phyloP scores from a whole-genome alignment of 441 rosid genomes.

The Pelargonium myrrhifolium region DNA sequence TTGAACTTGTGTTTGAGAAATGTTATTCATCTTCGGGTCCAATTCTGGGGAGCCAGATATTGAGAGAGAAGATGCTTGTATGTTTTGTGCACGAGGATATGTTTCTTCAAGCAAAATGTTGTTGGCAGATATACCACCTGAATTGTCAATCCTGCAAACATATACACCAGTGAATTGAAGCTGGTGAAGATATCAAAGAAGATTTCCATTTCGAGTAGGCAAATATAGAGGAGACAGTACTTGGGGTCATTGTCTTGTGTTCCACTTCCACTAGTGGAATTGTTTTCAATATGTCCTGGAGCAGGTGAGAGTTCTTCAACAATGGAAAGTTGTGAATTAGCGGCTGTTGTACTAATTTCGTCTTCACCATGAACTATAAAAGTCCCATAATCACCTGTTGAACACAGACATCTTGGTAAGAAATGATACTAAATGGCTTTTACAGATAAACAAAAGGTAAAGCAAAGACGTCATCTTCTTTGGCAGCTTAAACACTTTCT shows the following conservation, averaged over 20 bases:
- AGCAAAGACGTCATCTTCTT: neutral
- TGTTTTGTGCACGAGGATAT: slow-evolving; percentile 22
- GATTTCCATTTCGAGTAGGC: neutral
- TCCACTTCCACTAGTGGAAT: slow-evolving; percentile 33
- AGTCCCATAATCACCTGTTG: slow-evolving; percentile 78
- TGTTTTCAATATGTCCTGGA: slow-evolving; percentile 26
- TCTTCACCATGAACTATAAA: slow-evolving; percentile 62
- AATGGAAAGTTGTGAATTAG: slow-evolving; percentile 26
- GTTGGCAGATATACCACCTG: slow-evolving; percentile 30
- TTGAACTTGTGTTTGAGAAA: slow-evolving; percentile 37
- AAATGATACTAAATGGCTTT: neutral
- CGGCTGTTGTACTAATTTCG: slow-evolving; percentile 29
- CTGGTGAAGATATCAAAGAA: neutral
- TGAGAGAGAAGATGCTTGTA: slow-evolving; percentile 29
- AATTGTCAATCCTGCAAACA: slow-evolving; percentile 36
- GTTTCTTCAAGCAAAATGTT: slow-evolving; percentile 31
- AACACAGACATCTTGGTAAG: slow-evolving; percentile 9
- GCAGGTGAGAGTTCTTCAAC: slow-evolving; percentile 31
- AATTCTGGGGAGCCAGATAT: slow-evolving; percentile 30
- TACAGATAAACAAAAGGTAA: neutral
- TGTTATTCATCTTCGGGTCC: slow-evolving; percentile 33
- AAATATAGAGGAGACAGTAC: slow-evolving; percentile 29
- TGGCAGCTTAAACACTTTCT: neutral
- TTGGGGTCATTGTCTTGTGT: slow-evolving; percentile 32
- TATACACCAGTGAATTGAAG: neutral